Conservation (phyloP, 257 asterid genomes). For the Gentiana macrophylla region DNA sequence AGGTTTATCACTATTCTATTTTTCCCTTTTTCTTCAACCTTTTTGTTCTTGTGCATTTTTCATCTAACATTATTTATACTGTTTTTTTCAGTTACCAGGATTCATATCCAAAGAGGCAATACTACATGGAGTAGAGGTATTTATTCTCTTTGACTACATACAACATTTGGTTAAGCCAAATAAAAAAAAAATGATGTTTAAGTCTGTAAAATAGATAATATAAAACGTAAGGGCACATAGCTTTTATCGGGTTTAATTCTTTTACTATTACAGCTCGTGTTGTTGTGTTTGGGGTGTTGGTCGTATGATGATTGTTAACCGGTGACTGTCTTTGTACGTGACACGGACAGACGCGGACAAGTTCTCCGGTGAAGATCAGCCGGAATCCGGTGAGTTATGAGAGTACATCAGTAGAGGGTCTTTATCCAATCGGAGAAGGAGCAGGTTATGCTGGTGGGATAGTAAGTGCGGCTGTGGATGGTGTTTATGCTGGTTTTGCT, state of each 20-base stretch:
- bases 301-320: neutral
- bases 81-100: constrained; percentile 62
- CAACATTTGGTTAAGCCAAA: no score
- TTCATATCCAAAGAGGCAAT: constrained; percentile 61
- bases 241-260: no score
- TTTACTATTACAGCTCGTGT: neutral
- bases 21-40: neutral
- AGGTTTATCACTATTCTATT: constrained; percentile 33
- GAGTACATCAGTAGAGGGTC: constrained; percentile 71
- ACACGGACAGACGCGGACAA: constrained; percentile 86
- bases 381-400: constrained; percentile 58
- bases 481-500: constrained; percentile 81
- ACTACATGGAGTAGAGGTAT: constrained; percentile 96
- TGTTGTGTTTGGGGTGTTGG: neutral
- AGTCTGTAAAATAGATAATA: no score
- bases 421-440: constrained; percentile 91
- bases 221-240: no score
- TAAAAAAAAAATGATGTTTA: no score
- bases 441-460: constrained; percentile 98
- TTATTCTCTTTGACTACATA: neutral
- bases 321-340: neutral
- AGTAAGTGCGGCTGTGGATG: constrained; percentile 93
- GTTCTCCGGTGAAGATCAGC: constrained; percentile 79
- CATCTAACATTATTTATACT: neutral
- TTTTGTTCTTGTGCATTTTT: neutral